A percentile compares a stretch with the other conserved stretches of the same genome.
Conservation (phyloP, 139 green algal species). For the Yamagishiella unicocca region DNA sequence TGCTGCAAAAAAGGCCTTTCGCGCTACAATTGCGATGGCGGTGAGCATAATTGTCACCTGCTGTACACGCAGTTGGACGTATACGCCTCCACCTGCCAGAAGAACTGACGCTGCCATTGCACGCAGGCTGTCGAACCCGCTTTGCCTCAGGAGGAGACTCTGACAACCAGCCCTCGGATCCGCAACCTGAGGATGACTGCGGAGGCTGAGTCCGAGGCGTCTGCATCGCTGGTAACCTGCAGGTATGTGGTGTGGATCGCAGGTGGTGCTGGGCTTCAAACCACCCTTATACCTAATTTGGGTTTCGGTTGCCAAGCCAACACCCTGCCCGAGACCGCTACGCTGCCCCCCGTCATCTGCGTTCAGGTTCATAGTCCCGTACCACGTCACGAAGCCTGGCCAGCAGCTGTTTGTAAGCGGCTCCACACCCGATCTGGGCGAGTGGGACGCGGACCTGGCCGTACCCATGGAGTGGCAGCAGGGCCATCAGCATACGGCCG, state of each 20-base stretch:
- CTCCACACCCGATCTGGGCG: slow-evolving; percentile 35
- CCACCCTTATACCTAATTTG: too few relatives aligned
- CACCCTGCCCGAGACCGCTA: too few relatives aligned
- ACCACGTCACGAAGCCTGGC: slow-evolving; percentile 42
- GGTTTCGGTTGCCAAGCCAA: too few relatives aligned
- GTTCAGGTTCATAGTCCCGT: slow-evolving; percentile 41
- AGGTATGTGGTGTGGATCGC: too few relatives aligned
- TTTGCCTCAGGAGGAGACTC: neutral
- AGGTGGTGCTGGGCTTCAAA: too few relatives aligned
- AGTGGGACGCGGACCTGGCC: slow-evolving; percentile 37
- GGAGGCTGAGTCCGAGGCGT: neutral
- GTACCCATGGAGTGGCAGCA: slow-evolving; percentile 34
- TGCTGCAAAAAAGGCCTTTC: too few relatives aligned
- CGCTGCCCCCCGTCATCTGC: too few relatives aligned
- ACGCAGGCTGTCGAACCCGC: neutral
- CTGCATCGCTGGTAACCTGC: neutral
- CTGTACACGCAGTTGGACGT: too few relatives aligned
- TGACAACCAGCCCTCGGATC: neutral
- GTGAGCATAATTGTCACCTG: too few relatives aligned
- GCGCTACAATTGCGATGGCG: too few relatives aligned
- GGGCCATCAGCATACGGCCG: slow-evolving; percentile 6
- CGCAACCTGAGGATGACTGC: neutral
- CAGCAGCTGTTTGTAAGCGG: slow-evolving; percentile 45
- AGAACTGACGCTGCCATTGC: too few relatives aligned
- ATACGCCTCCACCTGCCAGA: too few relatives aligned